Percentiles rank a stretch among this genome's conserved stretches.
Evolutionary conservation across 164 flowering plant species (phyloP).

Genomic region (Aristolochia contorta): DNA sequence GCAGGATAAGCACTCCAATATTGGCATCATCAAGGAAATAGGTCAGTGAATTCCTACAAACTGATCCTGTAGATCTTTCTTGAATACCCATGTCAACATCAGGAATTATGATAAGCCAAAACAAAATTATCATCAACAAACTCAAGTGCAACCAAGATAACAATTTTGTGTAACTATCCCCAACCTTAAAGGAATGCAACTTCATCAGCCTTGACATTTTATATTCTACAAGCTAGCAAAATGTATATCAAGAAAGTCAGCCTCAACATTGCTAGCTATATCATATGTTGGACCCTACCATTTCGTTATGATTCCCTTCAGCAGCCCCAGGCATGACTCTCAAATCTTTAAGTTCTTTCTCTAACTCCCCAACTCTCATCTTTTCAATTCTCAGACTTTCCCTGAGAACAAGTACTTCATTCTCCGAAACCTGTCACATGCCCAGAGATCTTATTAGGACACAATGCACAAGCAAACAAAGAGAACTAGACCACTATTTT

Average conservation of each 20-base stretch:
- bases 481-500: neutral
- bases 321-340: conserved; percentile 18
- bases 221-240: neutral
- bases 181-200: neutral
- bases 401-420: conserved; percentile 31
- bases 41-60: no score
- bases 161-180: no score
- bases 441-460: neutral
- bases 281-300: conserved; percentile 1
- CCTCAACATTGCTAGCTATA: neutral
- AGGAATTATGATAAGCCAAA: no score
- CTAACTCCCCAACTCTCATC: conserved; percentile 23
- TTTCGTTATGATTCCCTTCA: conserved; percentile 10
- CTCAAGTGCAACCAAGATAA: no score
- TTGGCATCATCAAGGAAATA: no score
- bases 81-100: no score
- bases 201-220: neutral
- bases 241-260: neutral
- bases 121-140: no score
- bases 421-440: conserved; percentile 44
- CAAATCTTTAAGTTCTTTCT: conserved; percentile 31
- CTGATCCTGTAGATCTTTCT: no score
- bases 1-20: no score
- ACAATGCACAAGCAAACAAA: neutral
- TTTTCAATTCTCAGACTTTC: conserved; percentile 32